phyloP scores from a whole-genome alignment of 139 green algal genomes.

The Coelastrella sp. region DNA sequence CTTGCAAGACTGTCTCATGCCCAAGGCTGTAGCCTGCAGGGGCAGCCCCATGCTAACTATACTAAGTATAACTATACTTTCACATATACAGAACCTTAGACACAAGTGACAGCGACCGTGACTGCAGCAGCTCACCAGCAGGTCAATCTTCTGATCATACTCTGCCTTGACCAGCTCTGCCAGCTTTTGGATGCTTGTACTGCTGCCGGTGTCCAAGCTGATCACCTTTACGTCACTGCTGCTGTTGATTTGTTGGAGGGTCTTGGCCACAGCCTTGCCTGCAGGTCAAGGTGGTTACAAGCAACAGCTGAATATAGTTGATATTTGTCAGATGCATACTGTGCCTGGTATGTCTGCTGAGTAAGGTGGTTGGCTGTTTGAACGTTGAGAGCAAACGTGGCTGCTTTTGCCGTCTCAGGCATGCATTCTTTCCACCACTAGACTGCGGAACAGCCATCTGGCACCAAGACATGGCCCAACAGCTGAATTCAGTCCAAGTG shows the following conservation, averaged over 20 bases:
- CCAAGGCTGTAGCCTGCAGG: background rate
- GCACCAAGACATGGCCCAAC: too few relatives aligned
- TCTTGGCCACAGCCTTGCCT: slow-evolving; percentile 32
- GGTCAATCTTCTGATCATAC: slow-evolving; percentile 43
- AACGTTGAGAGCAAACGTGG: background rate
- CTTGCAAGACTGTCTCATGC: background rate
- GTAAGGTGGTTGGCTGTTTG: background rate
- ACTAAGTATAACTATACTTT: too few relatives aligned
- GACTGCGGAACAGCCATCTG: too few relatives aligned
- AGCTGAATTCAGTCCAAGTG: background rate
- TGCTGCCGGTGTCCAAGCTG: background rate
- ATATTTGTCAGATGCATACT: background rate
- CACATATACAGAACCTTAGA: background rate
- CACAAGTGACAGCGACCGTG: background rate
- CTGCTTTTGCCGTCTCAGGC: too few relatives aligned
- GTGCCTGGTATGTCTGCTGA: too few relatives aligned
- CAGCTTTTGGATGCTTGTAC: slow-evolving; percentile 10
- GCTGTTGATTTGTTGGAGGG: background rate
- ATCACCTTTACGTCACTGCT: slow-evolving; percentile 5
- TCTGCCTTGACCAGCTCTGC: background rate
- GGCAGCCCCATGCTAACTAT: too few relatives aligned
- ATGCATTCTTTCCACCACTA: background rate
- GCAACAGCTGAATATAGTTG: background rate
- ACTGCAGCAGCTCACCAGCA: slow-evolving; percentile 11
- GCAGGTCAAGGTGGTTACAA: background rate